Conservation (phyloP, 441 rosid species). For the Mallotus japonicus region DNA sequence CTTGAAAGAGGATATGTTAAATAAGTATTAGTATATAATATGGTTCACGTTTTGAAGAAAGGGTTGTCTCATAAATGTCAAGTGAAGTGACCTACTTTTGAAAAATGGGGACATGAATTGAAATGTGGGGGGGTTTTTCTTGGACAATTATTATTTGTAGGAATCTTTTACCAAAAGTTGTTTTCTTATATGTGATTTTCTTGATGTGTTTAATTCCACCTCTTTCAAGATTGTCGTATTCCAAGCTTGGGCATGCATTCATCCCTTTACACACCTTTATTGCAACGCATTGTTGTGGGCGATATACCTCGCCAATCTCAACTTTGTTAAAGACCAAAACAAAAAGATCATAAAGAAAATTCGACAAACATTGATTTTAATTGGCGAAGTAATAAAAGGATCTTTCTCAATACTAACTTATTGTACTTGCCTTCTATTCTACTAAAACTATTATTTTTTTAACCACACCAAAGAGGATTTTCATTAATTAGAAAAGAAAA, state of each 20-base stretch:
- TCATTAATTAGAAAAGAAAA: too few relatives aligned
- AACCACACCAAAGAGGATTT: too few relatives aligned
- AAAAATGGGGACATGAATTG: slow-evolving; percentile 3
- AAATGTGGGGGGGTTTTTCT: slow-evolving; percentile 8
- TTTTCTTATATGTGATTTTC: too few relatives aligned
- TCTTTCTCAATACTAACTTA: neutral
- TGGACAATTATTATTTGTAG: neutral
- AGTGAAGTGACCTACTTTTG: neutral
- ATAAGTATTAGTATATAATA: too few relatives aligned
- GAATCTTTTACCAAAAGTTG: slow-evolving; percentile 5
- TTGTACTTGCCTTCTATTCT: neutral
- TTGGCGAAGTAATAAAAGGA: neutral
- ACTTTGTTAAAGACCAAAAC: slow-evolving; percentile 20
- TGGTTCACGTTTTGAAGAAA: neutral
- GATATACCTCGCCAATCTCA: slow-evolving; percentile 1
- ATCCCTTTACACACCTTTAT: slow-evolving; percentile 7
- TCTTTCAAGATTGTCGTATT: slow-evolving; percentile 31
- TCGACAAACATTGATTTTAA: neutral
- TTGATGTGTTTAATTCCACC: neutral
- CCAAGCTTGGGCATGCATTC: slow-evolving; percentile 36
- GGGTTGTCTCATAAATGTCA: neutral
- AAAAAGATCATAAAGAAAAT: neutral
- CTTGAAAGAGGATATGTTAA: neutral
- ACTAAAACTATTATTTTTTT: too few relatives aligned
- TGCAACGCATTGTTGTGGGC: slow-evolving; percentile 14